These are phyloP conservation scores for Verticillium klebahnii DNA, from an alignment of 2,329 filamentous ascomycete genomes.

Conservation along the genomic window DNA sequence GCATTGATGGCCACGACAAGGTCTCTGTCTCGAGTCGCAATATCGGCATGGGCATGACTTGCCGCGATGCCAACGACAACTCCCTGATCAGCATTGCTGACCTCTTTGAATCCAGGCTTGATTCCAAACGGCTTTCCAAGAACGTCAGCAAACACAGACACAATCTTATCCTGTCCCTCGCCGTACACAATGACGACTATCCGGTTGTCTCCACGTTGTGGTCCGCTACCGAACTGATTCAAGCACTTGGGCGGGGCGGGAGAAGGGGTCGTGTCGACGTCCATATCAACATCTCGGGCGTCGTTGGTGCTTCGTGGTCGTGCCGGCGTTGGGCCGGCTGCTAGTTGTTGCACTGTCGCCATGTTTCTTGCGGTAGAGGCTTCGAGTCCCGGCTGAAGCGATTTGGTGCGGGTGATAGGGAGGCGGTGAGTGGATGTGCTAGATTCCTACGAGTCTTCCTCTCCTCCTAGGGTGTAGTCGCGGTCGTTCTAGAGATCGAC, in stretches of 20 bases:
- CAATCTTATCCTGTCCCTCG: constrained; percentile 66
- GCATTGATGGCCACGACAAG: constrained; percentile 69
- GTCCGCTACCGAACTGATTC: constrained; percentile 38
- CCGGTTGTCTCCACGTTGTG: constrained; percentile 49
- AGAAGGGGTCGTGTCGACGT: constrained; percentile 29
- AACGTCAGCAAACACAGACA: constrained; percentile 72
- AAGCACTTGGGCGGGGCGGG: constrained; percentile 28
- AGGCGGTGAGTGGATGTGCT: background rate
- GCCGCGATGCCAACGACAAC: constrained; percentile 65
- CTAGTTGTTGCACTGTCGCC: constrained; percentile 33
- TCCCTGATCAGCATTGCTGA: constrained; percentile 51
- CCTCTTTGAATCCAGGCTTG: constrained; percentile 48
- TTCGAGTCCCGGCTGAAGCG: background rate
- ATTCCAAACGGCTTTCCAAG: constrained; percentile 68
- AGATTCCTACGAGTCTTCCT: background rate
- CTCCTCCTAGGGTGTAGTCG: background rate
- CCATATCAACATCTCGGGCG: constrained; percentile 21
- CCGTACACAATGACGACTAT: constrained; percentile 66
- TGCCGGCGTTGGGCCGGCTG: constrained; percentile 26
- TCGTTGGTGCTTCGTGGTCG: constrained; percentile 20
- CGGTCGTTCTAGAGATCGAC: background rate
- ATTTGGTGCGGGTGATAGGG: background rate
- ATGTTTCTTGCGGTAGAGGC: constrained; percentile 18
- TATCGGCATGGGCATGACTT: constrained; percentile 49
- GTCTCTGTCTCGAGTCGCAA: constrained; percentile 52